These are phyloP conservation scores for Lolium rigidum DNA, from an alignment of 176 grass and related monocot genomes.

Conservation along the genomic window DNA sequence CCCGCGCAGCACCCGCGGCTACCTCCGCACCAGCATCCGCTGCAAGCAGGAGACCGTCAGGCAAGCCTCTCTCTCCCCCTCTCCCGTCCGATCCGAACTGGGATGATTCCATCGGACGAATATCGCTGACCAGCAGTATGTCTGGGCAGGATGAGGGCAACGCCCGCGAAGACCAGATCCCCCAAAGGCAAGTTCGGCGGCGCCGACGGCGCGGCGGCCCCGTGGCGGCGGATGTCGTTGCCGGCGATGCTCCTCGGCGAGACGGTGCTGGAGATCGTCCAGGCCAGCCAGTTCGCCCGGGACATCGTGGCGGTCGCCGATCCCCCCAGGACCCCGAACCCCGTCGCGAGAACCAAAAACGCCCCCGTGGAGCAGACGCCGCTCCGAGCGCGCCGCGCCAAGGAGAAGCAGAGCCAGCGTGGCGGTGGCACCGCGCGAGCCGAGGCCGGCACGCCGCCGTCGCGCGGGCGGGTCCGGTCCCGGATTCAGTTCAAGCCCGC, in stretches of 20 bases:
- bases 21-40: constrained; percentile 84
- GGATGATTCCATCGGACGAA: too few relatives aligned
- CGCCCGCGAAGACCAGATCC: constrained; percentile 59
- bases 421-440: constrained; percentile 20
- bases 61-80: constrained; percentile 35
- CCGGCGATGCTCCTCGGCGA: constrained; percentile 86
- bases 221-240: constrained; percentile 75
- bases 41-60: constrained; percentile 95
- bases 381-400: constrained; percentile 59
- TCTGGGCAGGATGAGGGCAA: constrained; percentile 62
- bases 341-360: constrained; percentile 39
- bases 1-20: constrained; percentile 90
- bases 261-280: constrained; percentile 81
- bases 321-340: constrained; percentile 63
- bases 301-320: constrained; percentile 50
- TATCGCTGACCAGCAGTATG: neutral
- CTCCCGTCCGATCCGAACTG: neutral
- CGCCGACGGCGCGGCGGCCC: constrained; percentile 46
- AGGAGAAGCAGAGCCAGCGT: constrained; percentile 76
- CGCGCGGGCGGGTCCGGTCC: constrained; percentile 52
- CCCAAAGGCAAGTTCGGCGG: constrained; percentile 71
- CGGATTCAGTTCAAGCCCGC: constrained; percentile 81
- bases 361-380: constrained; percentile 40
- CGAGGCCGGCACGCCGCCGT: constrained; percentile 59
- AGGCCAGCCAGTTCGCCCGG: constrained; percentile 76